Conservation (phyloP, 257 asterid genomes). For the Capsicum baccatum region DNA sequence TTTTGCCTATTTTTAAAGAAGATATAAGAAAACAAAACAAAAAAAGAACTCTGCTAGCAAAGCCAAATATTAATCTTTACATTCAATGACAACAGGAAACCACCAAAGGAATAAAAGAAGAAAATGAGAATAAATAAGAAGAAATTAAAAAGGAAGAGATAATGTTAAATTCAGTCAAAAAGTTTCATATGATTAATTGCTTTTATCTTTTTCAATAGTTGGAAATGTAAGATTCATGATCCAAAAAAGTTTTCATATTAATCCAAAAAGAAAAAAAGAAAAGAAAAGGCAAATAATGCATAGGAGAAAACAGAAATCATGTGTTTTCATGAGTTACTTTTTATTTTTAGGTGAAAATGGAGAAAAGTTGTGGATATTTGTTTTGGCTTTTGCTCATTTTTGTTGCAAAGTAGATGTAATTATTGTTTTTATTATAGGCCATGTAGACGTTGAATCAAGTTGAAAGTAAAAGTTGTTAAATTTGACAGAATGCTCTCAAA, state of each 20-base stretch:
- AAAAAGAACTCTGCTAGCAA: neutral
- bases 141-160: neutral
- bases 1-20: neutral
- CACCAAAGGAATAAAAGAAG: neutral
- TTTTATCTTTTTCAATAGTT: neutral
- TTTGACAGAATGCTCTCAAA: rapidly evolving
- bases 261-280: neutral
- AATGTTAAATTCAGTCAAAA: neutral
- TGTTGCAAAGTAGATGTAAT: neutral
- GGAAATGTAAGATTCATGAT: conserved; percentile 24
- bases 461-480: neutral
- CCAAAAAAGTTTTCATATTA: neutral
- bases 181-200: neutral
- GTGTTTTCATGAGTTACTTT: conserved; percentile 25
- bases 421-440: neutral
- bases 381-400: neutral
- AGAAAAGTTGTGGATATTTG: neutral
- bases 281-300: neutral
- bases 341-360: neutral
- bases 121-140: no score
- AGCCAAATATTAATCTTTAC: neutral
- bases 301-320: neutral
- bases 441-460: rapidly evolving
- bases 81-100: neutral
- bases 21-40: neutral